Percentiles rank a stretch among this genome's conserved stretches.
Conservation (phyloP, 2,329 filamentous ascomycete species). For the Hymenotorrendiella dingleyae region DNA sequence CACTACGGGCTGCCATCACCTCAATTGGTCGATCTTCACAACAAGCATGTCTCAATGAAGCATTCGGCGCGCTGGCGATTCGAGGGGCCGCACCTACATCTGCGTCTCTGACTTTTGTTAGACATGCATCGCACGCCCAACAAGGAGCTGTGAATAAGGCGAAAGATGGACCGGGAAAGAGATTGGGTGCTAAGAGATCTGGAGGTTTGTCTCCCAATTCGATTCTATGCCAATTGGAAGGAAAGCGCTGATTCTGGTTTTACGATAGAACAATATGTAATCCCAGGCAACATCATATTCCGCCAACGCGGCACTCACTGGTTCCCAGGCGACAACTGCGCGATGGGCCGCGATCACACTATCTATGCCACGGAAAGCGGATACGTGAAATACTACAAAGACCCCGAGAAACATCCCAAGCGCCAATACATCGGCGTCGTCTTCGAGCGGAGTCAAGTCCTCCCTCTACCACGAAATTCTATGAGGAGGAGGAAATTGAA, state of each 20-base stretch:
- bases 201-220: slow-evolving; percentile 51
- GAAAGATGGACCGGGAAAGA: slow-evolving; percentile 70
- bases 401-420: slow-evolving; percentile 74
- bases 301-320: slow-evolving; percentile 91
- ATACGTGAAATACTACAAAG: slow-evolving; percentile 95
- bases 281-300: slow-evolving; percentile 96
- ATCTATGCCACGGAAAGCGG: slow-evolving; percentile 81
- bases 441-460: slow-evolving; percentile 72
- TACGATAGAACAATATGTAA: slow-evolving; percentile 74
- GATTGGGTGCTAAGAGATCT: slow-evolving; percentile 88
- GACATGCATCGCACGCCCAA: slow-evolving; percentile 42
- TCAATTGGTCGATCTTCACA: slow-evolving; percentile 22
- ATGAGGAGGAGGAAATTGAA: slow-evolving; percentile 70
- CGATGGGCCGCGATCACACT: slow-evolving; percentile 93
- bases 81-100: neutral
- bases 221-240: neutral
- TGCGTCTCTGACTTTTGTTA: slow-evolving; percentile 19
- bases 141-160: slow-evolving; percentile 67
- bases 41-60: slow-evolving; percentile 25
- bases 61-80: slow-evolving; percentile 23
- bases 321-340: slow-evolving; percentile 93
- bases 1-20: slow-evolving; percentile 35
- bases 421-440: slow-evolving; percentile 93
- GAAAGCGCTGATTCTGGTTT: slow-evolving; percentile 2
- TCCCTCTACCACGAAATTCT: slow-evolving; percentile 71